Evolutionary conservation across 805 yeast genomes (phyloP), one percentile per base, ranked within the genome.

Genomic region (Ogataea corticis): DNA sequence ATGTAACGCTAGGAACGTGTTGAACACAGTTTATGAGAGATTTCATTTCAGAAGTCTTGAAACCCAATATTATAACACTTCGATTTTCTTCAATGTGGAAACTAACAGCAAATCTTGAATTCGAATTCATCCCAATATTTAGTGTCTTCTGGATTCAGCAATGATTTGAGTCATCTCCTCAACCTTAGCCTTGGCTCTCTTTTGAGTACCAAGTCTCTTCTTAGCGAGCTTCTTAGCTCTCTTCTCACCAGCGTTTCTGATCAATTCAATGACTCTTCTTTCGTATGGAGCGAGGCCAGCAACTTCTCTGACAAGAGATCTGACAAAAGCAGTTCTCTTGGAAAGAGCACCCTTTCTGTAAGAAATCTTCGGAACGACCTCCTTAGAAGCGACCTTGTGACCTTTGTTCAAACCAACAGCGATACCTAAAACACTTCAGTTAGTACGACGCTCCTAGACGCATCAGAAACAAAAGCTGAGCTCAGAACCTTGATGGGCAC

Each of bases 211-310:
- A 72, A 94, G 88, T 88, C 94, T 92, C 96, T 88, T 94, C 94
- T 94, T 94, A 63, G 98, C 97, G 72, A 94, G 90, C 90, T 94
- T 94, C 89, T 94, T 88, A 65, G 99, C 99, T 83, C 98, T 94
- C 96, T 94, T 94, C 82, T 94, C 99, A 85, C 97, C 96, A 74
- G 97, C 91, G 82, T 95, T 94, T 85, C 99, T 94, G 86, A 94
- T 83, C 80, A 94, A 84, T 82, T 94, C 99, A 70, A 95, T 87
- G 74, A 94, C 85, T 82, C 99, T 91, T 84, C 97, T 91, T 83
- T 94, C 99, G 78, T 94, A 94, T 79, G 99, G 99, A 62, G 99
- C 97, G 72, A 94, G 83, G 75, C 99, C 99, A 65, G 96, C 79
- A 67, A 94, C 97, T 81, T 94, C 99, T 73, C 85, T 84, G 75